Evolutionary conservation across 495 filamentous ascomycete species (phyloP), one percentile per base, ranked within the genome.

Genomic region (Pseudoneurospora amorphoporcata): DNA sequence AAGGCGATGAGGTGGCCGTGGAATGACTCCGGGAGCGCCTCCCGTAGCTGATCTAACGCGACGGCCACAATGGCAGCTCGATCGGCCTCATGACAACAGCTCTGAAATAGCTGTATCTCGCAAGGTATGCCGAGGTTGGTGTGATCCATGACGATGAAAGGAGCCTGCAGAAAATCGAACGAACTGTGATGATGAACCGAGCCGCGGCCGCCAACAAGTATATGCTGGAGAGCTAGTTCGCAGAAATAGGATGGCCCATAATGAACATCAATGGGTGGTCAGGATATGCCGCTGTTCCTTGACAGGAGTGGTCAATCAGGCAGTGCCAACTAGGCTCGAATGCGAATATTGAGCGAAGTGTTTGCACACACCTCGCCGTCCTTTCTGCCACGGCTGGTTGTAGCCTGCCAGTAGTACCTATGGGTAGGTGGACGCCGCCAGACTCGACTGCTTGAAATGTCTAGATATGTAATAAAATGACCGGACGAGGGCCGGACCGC

Each of bases 41-140:
- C 69, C 12, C 82, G 79, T 19, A 86, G 74, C 53, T 81, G 79
- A 47, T 86, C 83, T 17, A 86, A 79, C 32, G 77, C 75, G 8
- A 79, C 69, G 29, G 79, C 79, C 37, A 83, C 82, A 9, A 81
- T 71, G 58, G 84, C 81, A 69, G 82, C 82, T 65, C 81, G 78
- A 23, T 86, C 81, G 8, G 84, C 84, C 74, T 86, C 83, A 39
- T 75, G 77, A 70, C 81, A 85, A 73, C 84, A 86, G 8, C 82
- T 82, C 69, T 81, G 79, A 72, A 86, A 80, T 32, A 85, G 77
- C 43, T 81, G 80, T 61, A 78, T 70, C 69, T 78, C 79, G 19
- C 76, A 41, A n/a, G 73, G 74, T 4, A 70, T 35, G 69, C 29
- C 74, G 68, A 23, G 38, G 70, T 40, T 72, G 47, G 38, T 39